These are phyloP conservation scores for Pugionium cornutum DNA, from an alignment of 345 rosid genomes.

Conservation along the genomic window DNA sequence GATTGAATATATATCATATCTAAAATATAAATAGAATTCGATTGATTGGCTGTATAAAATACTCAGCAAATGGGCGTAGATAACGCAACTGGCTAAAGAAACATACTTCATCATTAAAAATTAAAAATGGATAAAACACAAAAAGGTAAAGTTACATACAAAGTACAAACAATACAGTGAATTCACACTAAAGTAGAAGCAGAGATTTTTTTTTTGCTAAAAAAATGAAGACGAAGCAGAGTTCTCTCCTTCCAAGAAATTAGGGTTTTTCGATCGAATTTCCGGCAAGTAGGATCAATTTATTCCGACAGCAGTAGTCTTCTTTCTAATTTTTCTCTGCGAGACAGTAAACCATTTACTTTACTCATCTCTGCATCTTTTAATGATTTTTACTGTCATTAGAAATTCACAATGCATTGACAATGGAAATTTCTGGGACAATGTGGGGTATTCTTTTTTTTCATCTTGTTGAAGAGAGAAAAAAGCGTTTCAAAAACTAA, in stretches of 20 bases:
- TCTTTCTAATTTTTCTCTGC: slow-evolving; percentile 23
- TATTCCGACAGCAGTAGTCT: slow-evolving; percentile 29
- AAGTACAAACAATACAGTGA: too few species aligned
- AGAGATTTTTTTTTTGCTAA: too few species aligned
- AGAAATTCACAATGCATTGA: slow-evolving; percentile 10
- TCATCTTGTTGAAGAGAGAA: background rate
- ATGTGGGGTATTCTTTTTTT: background rate
- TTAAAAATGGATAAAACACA: too few species aligned
- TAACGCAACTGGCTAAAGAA: too few species aligned
- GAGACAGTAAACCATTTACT: slow-evolving; percentile 32
- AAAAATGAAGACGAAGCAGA: slow-evolving; percentile 14
- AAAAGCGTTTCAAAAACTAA: slow-evolving; percentile 7
- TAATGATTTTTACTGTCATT: background rate
- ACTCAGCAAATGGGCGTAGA: background rate
- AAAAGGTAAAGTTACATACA: too few species aligned
- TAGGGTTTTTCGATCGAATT: slow-evolving; percentile 34
- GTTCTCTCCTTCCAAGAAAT: slow-evolving; percentile 25
- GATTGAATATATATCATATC: slow-evolving; percentile 1
- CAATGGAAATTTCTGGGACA: slow-evolving; percentile 16
- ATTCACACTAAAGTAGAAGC: too few species aligned
- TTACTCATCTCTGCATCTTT: slow-evolving; percentile 12
- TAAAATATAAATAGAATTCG: background rate
- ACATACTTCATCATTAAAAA: too few species aligned
- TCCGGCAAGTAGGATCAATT: slow-evolving; percentile 27
- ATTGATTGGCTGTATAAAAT: background rate